Percentiles rank a stretch among this genome's conserved stretches.
Conservation (phyloP, 495 filamentous ascomycete genomes). For the Neurospora pannonica region DNA sequence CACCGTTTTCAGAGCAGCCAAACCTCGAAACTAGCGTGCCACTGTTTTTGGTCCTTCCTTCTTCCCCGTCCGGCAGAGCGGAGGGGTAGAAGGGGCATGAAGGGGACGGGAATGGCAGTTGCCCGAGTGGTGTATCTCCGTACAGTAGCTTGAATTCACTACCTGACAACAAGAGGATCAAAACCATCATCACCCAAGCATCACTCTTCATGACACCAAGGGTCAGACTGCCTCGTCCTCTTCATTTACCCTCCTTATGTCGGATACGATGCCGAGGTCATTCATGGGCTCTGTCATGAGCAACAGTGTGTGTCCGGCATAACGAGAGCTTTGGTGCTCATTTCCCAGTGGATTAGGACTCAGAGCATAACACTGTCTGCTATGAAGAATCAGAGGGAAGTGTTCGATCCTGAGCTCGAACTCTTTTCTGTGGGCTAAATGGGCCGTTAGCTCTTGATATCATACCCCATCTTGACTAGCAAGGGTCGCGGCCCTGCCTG, state of each 20-base stretch:
- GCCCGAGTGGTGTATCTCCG: neutral
- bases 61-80: constrained; percentile 14
- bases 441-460: constrained; percentile 5
- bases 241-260: neutral
- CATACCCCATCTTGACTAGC: constrained; percentile 26
- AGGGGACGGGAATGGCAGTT: neutral
- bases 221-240: neutral
- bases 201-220: neutral
- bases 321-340: neutral
- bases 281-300: neutral
- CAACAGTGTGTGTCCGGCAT: neutral
- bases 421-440: neutral
- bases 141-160: neutral
- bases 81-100: neutral
- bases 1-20: neutral
- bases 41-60: constrained; percentile 4
- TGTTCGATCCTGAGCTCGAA: neutral
- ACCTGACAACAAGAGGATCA: neutral
- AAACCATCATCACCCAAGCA: neutral
- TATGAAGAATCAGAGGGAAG: constrained; percentile 8
- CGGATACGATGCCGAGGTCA: neutral
- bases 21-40: neutral
- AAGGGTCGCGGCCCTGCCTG: constrained; percentile 20
- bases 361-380: constrained; percentile 13
- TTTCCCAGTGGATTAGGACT: neutral